These are phyloP conservation scores for Plasmodium coatneyi DNA, from an alignment of 169 alveolate genomes.

Conservation along the genomic window DNA sequence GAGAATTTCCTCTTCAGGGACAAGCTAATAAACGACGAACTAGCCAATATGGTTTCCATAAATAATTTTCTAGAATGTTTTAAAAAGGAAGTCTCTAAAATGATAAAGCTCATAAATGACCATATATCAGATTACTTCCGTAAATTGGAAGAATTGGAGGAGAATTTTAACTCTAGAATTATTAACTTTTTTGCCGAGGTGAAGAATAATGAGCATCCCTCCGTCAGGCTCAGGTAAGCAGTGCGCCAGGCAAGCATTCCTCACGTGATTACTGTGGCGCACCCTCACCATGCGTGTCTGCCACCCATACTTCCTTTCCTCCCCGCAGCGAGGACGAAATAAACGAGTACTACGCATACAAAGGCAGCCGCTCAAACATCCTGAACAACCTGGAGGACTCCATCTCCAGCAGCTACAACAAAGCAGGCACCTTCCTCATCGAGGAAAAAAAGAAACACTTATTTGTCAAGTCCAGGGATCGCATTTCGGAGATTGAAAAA, in stretches of 20 bases:
- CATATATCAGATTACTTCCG: constrained; percentile 21
- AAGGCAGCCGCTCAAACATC: constrained; percentile 32
- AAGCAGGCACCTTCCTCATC: constrained; percentile 20
- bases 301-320: not conserved
- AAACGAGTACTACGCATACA: constrained; percentile 57
- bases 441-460: constrained; percentile 69
- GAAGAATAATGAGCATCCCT: constrained; percentile 60
- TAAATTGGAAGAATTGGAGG: constrained; percentile 64
- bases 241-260: not conserved
- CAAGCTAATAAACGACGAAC: constrained; percentile 50
- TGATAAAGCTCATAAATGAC: constrained; percentile 46
- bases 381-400: constrained; percentile 56
- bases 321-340: constrained; percentile 62
- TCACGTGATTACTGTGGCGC: not conserved
- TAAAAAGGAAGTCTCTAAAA: constrained; percentile 31
- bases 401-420: constrained; percentile 57
- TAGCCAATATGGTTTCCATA: constrained; percentile 40
- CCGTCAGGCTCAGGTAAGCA: constrained; percentile 22
- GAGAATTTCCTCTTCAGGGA: constrained; percentile 42
- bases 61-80: constrained; percentile 46
- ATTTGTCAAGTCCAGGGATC: constrained; percentile 43
- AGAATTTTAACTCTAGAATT: constrained; percentile 40
- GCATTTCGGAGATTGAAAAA: constrained; percentile 50
- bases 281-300: not conserved
- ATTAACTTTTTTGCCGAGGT: constrained; percentile 56